Conservation (phyloP, 2,329 filamentous ascomycete species). For the Colletotrichum gigasporum region DNA sequence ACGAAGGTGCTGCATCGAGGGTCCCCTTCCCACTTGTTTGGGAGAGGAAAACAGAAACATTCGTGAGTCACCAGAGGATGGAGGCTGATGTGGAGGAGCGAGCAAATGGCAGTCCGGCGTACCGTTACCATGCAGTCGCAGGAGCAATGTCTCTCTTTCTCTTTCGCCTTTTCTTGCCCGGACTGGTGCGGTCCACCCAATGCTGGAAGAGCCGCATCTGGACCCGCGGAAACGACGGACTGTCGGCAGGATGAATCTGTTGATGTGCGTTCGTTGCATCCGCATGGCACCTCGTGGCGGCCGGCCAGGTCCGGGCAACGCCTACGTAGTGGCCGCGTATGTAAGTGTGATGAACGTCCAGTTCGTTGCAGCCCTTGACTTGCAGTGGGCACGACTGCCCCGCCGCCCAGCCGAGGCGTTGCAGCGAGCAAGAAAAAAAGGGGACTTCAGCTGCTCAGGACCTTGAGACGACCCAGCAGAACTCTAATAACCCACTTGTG, state of each 20-base stretch:
- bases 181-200: not conserved
- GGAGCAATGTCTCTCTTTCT: not conserved
- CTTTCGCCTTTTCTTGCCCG: not conserved
- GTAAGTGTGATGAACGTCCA: not conserved
- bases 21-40: not conserved
- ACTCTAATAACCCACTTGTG: slow-evolving; percentile 12
- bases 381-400: not conserved
- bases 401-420: not conserved
- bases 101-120: not conserved
- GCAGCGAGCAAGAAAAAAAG: not conserved
- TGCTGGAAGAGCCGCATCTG: not conserved
- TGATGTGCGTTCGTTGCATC: not conserved
- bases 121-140: not conserved
- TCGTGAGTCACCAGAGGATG: slow-evolving; percentile 23
- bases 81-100: not conserved
- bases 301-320: not conserved
- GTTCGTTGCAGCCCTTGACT: not conserved
- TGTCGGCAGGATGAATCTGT: not conserved
- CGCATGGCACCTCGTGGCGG: not conserved
- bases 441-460: not conserved
- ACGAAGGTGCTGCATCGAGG: not conserved
- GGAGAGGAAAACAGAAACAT: slow-evolving; percentile 6
- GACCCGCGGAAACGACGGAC: not conserved
- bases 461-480: slow-evolving; percentile 14
- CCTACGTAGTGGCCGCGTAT: slow-evolving; percentile 1